Base-by-base conservation (phyloP, 2,329 filamentous ascomycete species). In the Fusarium euwallaceae region DNA sequence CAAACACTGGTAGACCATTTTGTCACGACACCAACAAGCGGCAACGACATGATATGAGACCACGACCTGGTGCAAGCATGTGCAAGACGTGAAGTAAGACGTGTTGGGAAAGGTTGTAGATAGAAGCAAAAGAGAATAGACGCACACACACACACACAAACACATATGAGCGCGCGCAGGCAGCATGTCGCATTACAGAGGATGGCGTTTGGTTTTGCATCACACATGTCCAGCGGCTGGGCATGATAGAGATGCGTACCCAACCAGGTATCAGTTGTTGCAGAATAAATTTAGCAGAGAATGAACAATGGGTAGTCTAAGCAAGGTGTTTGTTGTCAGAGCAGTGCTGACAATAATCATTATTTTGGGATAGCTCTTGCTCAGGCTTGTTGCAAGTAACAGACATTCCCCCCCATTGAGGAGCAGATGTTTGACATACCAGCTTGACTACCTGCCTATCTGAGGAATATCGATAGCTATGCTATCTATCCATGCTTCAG, bases 71-170 rank as follows among this genome's bases (percentile, higher is more conserved):
- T 64, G 73, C 60, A 71, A 74, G 59, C 63, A 64, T 65, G 64
- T 74, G 64, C 20, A 65, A 60, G 45, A 70, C 64, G 51, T 32
- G 51, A 32, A 53, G 51, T n/a, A 20, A 29, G 27, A 55, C 51
- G 63, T 76, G 76, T 71, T 67, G 56, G 55, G 61, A 69, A 51
- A 60, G 43, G 56, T 17, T 70, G 76, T 75, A 75, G 69, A 72
- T 76, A 76, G 62, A 76, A 71, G 67, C 69, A 71, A 55, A 71
- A 64, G 64, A 66, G 67, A 67, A 72, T 76, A 79, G 70, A 73
- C 58, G 56, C 43, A 37, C 51, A 65, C 67, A 64, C 32, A 34
- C 34, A 36, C 34, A 32, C 34, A 36, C 34, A 37, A 45, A 65
- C 67, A 64, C 58, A 56, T 65, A 43, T 37, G 39, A 29, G 39